A percentile compares a stretch with the other conserved stretches of the same genome.
These are phyloP conservation scores for Panellus pusillus DNA, from an alignment of 768 basidiomycete species.

Conservation along the genomic window DNA sequence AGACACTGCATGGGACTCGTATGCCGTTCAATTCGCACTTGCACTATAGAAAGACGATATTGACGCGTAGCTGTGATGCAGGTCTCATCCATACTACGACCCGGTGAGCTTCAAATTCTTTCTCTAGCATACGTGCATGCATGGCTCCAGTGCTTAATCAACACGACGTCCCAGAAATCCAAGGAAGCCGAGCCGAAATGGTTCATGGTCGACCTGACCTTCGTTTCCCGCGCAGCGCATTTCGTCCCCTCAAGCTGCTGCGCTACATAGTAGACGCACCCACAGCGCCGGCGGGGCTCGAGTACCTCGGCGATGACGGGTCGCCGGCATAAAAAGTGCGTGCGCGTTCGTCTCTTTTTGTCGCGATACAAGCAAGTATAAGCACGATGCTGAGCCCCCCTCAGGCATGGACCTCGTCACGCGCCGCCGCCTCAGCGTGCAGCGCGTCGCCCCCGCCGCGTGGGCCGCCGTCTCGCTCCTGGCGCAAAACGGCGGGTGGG, in stretches of 20 bases:
- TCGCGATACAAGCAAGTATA: background rate
- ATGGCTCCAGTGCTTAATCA: background rate
- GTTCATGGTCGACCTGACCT: conserved; percentile 89
- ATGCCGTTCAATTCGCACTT: conserved; percentile 27
- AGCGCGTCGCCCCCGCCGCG: conserved; percentile 66
- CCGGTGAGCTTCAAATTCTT: conserved; percentile 48
- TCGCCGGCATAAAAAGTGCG: conserved; percentile 67
- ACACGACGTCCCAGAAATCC: conserved; percentile 59
- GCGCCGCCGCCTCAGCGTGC: conserved; percentile 84
- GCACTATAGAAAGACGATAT: conserved; percentile 2
- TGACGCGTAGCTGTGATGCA: conserved; percentile 22
- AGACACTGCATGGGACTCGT: conserved; percentile 93
- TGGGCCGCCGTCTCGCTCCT: conserved; percentile 63
- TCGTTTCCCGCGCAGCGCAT: conserved; percentile 60
- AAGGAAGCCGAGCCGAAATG: conserved; percentile 75
- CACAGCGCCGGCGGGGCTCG: conserved; percentile 48
- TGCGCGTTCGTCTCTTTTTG: conserved; percentile 27
- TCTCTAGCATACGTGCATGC: background rate
- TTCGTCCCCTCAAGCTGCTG: conserved; percentile 76
- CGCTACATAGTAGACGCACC: conserved; percentile 55
- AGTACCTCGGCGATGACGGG: conserved; percentile 66
- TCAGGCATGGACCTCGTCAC: conserved; percentile 77
- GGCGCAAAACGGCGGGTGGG: conserved; percentile 80
- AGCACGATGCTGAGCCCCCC: conserved; percentile 6
- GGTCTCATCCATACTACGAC: conserved; percentile 80